Base-by-base conservation (phyloP, 2,329 filamentous ascomycete species). In the Colletotrichum plurivorum region DNA sequence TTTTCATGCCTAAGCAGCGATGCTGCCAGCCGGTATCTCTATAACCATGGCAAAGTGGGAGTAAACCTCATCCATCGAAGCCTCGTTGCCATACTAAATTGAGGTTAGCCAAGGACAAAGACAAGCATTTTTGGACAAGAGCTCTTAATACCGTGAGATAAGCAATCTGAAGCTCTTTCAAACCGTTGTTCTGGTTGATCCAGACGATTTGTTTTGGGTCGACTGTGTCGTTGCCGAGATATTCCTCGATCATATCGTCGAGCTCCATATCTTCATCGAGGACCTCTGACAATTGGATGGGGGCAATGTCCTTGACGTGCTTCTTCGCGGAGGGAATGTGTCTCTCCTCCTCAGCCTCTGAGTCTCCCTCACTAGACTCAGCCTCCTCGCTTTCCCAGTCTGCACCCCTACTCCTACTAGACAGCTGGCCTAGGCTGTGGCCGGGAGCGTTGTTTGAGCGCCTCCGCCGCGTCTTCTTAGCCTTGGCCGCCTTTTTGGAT, bases 1-100 rank as follows among this genome's bases (percentile, higher is more conserved):
- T 25, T 2, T 25, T 5, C 4, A 25, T 5, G 22, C 7, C 39
- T 12, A 41, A 4, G n/a, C 36, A 22, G 2, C 31, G 6, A 15
- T n/a, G 0, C n/a, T 57, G 36, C 20, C 18, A 8, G 20, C 20
- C 2, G 55, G 55, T 12, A 27, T 10, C 15, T 57, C 15, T 3
- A 48, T 22, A 16, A 46, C 16, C 55, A 57, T 57, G 2, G 55
- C 55, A 18, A 57, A 57, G 41, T 57, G 31, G 41, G 41, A 57
- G 7, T 57, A 57, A 27, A 20, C 22, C 18, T 45, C 41, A 5
- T 3, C 20, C 1, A 2, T 45, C 0, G 16, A 57, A 0, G 55
- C 22, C 4, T 57, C 20, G 22, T 57, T 57, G 0, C 55, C 41
- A 20, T 57, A 57, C 55, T 57, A n/a, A 10, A 18, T 15, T n/a